A percentile compares a stretch with the other conserved stretches of the same genome.
phyloP scores from a whole-genome alignment of 768 basidiomycete species.

The Clavulina sp. region DNA sequence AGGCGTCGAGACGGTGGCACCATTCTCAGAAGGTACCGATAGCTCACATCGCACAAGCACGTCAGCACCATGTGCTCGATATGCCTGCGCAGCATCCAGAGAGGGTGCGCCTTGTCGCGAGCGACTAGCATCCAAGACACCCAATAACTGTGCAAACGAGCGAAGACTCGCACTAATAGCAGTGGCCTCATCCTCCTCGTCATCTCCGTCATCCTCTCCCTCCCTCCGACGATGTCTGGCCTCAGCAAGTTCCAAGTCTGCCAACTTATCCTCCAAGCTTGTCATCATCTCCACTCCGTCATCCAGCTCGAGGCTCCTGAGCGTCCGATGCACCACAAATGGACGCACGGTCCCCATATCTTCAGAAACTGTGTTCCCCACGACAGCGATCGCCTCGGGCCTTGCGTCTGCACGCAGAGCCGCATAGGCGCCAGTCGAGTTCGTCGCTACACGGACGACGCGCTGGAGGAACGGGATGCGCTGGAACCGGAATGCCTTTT shows the following conservation, averaged over 20 bases:
- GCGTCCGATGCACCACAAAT: constrained; percentile 16
- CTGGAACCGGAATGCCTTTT: constrained; percentile 43
- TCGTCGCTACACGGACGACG: constrained; percentile 68
- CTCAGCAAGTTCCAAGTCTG: background rate
- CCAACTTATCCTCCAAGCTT: background rate
- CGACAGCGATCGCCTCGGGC: constrained; percentile 35
- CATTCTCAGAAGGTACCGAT: no score
- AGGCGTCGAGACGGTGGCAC: no score
- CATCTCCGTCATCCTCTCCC: constrained; percentile 27
- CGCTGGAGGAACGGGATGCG: constrained; percentile 70
- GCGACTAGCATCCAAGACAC: background rate
- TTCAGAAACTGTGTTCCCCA: constrained; percentile 39
- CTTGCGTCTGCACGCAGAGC: constrained; percentile 61
- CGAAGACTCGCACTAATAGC: background rate
- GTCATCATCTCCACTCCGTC: background rate
- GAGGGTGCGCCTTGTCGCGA: background rate
- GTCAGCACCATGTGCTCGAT: constrained; percentile 39
- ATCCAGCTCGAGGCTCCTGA: background rate
- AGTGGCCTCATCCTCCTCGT: background rate
- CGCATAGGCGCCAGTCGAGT: constrained; percentile 74
- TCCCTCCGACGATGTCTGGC: no score
- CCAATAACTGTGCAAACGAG: background rate
- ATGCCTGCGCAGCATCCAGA: background rate
- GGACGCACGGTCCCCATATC: constrained; percentile 56
- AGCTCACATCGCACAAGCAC: constrained; percentile 31